These are phyloP conservation scores for Phytophthora macrochlamydospora DNA, from an alignment of 352 stramenopile genomes.

Conservation along the genomic window DNA sequence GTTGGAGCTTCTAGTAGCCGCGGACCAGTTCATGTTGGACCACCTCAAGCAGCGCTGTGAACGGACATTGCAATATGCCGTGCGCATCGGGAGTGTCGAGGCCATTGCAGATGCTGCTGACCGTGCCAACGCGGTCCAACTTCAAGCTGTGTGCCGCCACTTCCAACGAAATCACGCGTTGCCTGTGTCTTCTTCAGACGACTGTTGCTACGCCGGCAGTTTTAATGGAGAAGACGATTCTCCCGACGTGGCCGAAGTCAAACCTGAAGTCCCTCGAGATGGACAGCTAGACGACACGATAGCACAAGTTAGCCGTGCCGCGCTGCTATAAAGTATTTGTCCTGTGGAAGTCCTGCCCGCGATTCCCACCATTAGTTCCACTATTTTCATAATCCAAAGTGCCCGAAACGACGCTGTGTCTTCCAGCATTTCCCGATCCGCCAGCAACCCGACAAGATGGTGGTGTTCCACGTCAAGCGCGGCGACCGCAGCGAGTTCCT, in stretches of 20 bases:
- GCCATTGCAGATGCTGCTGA: constrained; percentile 90
- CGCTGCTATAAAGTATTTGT: constrained; percentile 25
- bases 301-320: constrained; percentile 18
- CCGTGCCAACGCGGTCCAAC: constrained; percentile 90
- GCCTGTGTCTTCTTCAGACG: constrained; percentile 12
- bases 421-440: neutral
- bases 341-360: neutral
- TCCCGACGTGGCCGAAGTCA: constrained; percentile 21
- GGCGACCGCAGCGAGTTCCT: constrained; percentile 91
- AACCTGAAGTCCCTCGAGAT: constrained; percentile 13
- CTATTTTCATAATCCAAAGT: too few species aligned
- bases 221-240: constrained; percentile 22
- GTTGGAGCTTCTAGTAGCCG: constrained; percentile 91
- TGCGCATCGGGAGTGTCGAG: constrained; percentile 85
- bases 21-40: constrained; percentile 97
- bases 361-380: neutral
- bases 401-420: too few species aligned
- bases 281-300: constrained; percentile 16
- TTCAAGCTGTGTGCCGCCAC: constrained; percentile 92
- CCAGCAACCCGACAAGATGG: constrained; percentile 51
- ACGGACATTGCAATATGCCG: constrained; percentile 76
- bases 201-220: constrained; percentile 9
- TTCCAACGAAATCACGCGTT: constrained; percentile 88
- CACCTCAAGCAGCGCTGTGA: constrained; percentile 97
- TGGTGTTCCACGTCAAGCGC: constrained; percentile 90